Conservation (phyloP, 2,329 filamentous ascomycete species). For the Stromatinia cepivora region DNA sequence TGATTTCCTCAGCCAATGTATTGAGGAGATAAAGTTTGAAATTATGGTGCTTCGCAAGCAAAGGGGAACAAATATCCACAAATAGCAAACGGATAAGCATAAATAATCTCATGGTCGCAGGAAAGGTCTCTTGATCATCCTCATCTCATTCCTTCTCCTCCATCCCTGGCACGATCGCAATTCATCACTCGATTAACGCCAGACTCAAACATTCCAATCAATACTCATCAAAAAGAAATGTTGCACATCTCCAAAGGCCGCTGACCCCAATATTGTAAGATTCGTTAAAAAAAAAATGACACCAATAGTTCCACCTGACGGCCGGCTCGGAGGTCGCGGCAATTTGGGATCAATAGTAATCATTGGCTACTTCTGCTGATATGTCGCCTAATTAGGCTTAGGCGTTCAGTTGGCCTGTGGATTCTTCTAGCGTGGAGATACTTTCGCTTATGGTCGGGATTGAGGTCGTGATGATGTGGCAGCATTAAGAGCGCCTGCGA, state of each 20-base stretch:
- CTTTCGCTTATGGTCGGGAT: background rate
- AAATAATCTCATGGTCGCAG: background rate
- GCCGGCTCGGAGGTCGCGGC: conserved; percentile 4
- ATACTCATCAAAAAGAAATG: background rate
- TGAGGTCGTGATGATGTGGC: background rate
- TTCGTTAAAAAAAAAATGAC: background rate
- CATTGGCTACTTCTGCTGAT: no score
- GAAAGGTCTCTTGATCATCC: background rate
- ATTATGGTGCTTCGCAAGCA: no score
- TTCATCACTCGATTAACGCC: background rate
- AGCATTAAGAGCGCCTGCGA: background rate
- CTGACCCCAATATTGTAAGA: conserved; percentile 1
- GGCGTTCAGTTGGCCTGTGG: no score
- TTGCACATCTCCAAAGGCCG: conserved; percentile 4
- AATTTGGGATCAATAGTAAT: background rate
- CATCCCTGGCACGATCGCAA: no score
- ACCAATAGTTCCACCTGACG: background rate
- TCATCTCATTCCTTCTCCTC: background rate
- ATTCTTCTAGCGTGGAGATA: background rate
- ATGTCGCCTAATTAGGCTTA: no score
- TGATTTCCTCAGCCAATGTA: background rate
- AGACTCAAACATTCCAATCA: background rate
- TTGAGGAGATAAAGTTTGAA: background rate
- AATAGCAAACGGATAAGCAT: background rate
- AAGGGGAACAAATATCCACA: background rate